These are phyloP conservation scores for Saccharomycopsis selenospora DNA, from an alignment of 805 yeast genomes.

Conservation along the genomic window DNA sequence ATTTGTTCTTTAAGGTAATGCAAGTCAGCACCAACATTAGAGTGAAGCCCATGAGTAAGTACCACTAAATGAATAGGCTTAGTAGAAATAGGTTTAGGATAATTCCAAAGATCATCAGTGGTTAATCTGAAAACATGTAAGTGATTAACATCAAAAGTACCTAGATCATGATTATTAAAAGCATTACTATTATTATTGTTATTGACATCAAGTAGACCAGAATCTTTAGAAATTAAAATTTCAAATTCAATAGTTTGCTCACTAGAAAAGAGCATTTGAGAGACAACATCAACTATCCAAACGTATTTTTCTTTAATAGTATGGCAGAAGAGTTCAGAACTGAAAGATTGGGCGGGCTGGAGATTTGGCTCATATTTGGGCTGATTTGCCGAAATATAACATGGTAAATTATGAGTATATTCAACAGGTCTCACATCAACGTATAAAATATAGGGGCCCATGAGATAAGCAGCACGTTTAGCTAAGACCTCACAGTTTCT, in stretches of 20 bases:
- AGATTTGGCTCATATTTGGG: constrained; percentile 69
- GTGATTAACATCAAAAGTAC: constrained; percentile 27
- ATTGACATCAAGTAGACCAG: constrained; percentile 5
- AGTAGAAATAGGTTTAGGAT: constrained; percentile 37
- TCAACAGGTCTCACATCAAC: constrained; percentile 57
- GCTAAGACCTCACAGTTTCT: constrained; percentile 56
- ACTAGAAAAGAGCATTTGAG: constrained; percentile 64
- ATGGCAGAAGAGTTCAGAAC: constrained; percentile 57
- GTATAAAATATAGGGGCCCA: constrained; percentile 72
- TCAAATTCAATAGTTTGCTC: constrained; percentile 59
- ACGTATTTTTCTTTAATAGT: constrained; percentile 48
- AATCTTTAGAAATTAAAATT: constrained; percentile 40
- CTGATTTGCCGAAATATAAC: constrained; percentile 69
- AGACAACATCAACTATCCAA: constrained; percentile 66
- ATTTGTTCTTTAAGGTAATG: constrained; percentile 57
- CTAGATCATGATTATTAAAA: constrained; percentile 24
- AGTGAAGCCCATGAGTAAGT: constrained; percentile 71
- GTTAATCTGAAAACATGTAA: constrained; percentile 45
- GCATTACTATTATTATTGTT: constrained; percentile 14
- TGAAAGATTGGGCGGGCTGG: constrained; percentile 57
- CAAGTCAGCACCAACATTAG: constrained; percentile 73
- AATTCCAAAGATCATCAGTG: constrained; percentile 66
- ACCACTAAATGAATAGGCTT: constrained; percentile 59
- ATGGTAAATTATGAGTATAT: constrained; percentile 42
- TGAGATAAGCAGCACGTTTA: constrained; percentile 60